Percentiles rank a stretch among this genome's conserved stretches.
phyloP scores from a whole-genome alignment of 2,329 filamentous ascomycete species.

The Pleomassaria siparia region DNA sequence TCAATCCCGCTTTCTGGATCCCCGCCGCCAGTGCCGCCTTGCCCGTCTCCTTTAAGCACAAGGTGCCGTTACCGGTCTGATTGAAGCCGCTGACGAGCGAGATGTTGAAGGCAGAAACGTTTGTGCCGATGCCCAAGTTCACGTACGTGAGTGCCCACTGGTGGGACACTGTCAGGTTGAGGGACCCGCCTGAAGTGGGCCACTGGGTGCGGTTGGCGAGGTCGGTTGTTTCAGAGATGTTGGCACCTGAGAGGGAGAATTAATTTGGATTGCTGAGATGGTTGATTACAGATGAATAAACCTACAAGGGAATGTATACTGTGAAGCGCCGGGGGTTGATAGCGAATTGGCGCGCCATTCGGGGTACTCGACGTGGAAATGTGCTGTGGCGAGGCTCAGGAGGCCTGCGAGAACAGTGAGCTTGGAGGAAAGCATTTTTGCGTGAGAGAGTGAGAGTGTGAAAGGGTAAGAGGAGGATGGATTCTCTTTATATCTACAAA shows the following conservation, averaged over 20 bases:
- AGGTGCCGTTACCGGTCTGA: constrained; percentile 51
- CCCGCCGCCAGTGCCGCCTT: constrained; percentile 26
- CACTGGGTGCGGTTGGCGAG: constrained; percentile 49
- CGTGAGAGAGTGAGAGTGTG: too few relatives aligned
- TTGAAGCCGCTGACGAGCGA: constrained; percentile 48
- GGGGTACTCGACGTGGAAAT: constrained; percentile 48
- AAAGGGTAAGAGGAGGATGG: background rate
- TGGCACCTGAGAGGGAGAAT: constrained; percentile 34
- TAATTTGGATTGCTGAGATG: background rate
- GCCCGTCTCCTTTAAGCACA: constrained; percentile 47
- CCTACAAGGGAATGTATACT: constrained; percentile 46
- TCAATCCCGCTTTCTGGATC: constrained; percentile 26
- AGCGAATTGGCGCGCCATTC: constrained; percentile 48
- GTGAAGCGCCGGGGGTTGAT: constrained; percentile 29
- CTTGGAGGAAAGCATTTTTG: constrained; percentile 23
- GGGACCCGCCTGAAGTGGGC: constrained; percentile 48
- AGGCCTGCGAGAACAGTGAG: constrained; percentile 26
- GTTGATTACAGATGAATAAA: background rate
- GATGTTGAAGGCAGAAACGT: constrained; percentile 50
- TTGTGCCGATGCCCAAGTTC: constrained; percentile 48
- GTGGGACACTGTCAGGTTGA: constrained; percentile 46
- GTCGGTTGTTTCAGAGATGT: constrained; percentile 41
- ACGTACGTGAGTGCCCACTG: constrained; percentile 49
- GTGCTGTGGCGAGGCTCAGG: constrained; percentile 40
- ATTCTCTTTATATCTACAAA: background rate